Percentiles rank a stretch among this genome's conserved stretches.
Evolutionary conservation across 2,329 filamentous ascomycete genomes (phyloP).

Genomic region (Claviceps sp.): DNA sequence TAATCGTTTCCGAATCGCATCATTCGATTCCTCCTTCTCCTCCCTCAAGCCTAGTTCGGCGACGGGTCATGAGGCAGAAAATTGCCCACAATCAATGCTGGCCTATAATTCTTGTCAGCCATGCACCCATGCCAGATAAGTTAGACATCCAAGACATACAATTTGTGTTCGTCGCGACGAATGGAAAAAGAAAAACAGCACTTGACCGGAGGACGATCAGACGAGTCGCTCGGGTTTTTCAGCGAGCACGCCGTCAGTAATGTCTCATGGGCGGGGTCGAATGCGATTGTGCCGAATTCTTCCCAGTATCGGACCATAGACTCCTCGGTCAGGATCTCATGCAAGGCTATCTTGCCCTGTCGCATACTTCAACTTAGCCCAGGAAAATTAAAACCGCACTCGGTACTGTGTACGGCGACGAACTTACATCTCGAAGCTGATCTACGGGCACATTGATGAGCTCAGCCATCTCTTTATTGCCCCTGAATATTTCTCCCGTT

Average conservation of each 20-base stretch:
- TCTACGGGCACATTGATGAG: constrained; percentile 89
- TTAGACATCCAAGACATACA: constrained; percentile 48
- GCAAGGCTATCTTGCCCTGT: constrained; percentile 84
- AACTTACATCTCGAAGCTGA: constrained; percentile 69
- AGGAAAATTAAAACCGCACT: background rate
- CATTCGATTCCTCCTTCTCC: background rate
- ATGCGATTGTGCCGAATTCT: constrained; percentile 95
- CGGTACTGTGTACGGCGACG: background rate
- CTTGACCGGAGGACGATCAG: constrained; percentile 60
- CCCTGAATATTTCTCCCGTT: constrained; percentile 92
- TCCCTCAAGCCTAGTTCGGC: constrained; percentile 4
- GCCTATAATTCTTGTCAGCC: constrained; percentile 37
- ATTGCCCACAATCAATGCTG: constrained; percentile 89
- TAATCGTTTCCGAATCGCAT: background rate
- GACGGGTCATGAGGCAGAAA: constrained; percentile 74
- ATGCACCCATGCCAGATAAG: background rate
- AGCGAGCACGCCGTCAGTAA: constrained; percentile 87
- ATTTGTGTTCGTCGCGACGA: constrained; percentile 83
- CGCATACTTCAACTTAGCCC: background rate
- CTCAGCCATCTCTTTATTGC: constrained; percentile 98
- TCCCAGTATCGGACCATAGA: constrained; percentile 97
- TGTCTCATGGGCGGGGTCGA: constrained; percentile 86
- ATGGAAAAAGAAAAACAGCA: constrained; percentile 99
- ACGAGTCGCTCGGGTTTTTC: constrained; percentile 62
- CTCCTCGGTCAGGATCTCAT: constrained; percentile 91